Percentiles rank a stretch among this genome's conserved stretches.
Evolutionary conservation across 148 eudicot genomes (phyloP).

Genomic region (Vaccinium vitisidaea): DNA sequence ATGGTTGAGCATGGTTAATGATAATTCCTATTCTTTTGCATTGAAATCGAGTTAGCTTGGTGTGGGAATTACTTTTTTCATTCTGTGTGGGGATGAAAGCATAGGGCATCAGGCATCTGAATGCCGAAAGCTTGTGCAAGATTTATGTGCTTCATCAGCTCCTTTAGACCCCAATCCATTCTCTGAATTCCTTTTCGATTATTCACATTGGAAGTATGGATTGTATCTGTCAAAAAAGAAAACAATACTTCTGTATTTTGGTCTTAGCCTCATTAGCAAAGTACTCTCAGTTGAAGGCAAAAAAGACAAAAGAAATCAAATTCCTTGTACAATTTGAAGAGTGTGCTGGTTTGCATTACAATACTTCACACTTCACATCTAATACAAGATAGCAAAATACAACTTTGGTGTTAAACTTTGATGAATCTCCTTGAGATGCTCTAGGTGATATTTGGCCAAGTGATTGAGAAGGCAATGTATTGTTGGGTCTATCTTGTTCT

Average conservation of each 20-base stretch:
- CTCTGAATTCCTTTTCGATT: background rate
- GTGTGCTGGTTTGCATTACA: background rate
- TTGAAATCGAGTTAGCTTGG: background rate
- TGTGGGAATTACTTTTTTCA: background rate
- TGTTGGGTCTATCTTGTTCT: background rate
- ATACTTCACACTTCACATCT: background rate
- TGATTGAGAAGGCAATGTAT: background rate
- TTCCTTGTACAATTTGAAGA: background rate
- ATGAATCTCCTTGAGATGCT: background rate
- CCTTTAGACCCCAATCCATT: background rate
- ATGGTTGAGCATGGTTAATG: background rate
- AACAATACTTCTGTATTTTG: background rate
- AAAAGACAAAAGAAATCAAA: background rate
- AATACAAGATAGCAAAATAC: background rate
- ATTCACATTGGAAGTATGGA: background rate
- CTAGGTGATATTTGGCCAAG: background rate
- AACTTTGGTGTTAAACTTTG: background rate
- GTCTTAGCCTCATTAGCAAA: background rate
- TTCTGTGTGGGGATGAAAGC: constrained; percentile 7
- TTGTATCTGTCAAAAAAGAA: background rate
- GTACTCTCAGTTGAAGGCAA: background rate
- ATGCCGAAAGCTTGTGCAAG: background rate
- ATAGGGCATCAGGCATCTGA: background rate
- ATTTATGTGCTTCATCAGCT: background rate
- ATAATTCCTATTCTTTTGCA: background rate